Percentiles rank a stretch among this genome's conserved stretches.
phyloP scores from a whole-genome alignment of 2,329 filamentous ascomycete genomes.

The Nigrograna mackinnonii region DNA sequence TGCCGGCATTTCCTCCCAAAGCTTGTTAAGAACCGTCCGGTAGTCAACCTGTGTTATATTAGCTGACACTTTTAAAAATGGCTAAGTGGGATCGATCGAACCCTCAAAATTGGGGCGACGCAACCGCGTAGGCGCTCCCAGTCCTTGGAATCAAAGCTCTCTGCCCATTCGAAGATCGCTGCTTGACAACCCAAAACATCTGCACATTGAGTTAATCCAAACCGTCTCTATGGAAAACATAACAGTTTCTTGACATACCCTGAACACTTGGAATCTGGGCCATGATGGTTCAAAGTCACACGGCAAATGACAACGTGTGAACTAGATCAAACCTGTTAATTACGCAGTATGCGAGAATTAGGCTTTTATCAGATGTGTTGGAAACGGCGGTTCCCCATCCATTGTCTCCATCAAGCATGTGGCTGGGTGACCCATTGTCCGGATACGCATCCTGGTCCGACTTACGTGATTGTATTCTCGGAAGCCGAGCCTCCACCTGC shows the following conservation, averaged over 20 bases:
- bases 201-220: background rate
- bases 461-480: no score
- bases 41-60: conserved; percentile 63
- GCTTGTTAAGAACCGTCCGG: conserved; percentile 52
- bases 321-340: background rate
- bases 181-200: conserved; percentile 49
- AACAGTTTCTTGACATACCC: background rate
- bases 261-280: no score
- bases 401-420: no score
- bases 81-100: conserved; percentile 24
- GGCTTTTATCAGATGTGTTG: background rate
- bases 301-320: no score
- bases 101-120: conserved; percentile 60
- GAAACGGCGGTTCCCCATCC: no score
- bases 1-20: conserved; percentile 45
- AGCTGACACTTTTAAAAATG: background rate
- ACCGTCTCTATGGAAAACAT: no score
- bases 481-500: no score
- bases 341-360: background rate
- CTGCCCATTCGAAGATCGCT: conserved; percentile 60
- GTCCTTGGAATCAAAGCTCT: conserved; percentile 62
- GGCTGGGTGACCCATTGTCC: no score
- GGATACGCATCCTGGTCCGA: no score
- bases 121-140: conserved; percentile 58
- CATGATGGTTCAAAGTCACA: no score